These are phyloP conservation scores for Escovopsis weberi DNA, from an alignment of 2,329 filamentous ascomycete genomes.

Conservation along the genomic window DNA sequence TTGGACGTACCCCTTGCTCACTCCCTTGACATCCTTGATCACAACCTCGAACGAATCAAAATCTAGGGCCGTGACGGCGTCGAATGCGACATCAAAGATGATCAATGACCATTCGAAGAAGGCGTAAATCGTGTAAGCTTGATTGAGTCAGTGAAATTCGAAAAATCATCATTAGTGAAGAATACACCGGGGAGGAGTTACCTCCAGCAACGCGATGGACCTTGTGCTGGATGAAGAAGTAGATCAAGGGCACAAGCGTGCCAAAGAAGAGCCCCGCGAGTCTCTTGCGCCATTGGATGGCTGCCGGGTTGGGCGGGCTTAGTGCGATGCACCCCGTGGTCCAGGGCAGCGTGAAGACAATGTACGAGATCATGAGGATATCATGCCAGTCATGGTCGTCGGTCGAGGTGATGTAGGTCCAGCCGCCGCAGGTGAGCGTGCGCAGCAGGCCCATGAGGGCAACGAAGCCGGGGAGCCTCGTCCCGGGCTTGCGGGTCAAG, in stretches of 20 bases:
- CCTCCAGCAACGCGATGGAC: slow-evolving; percentile 87
- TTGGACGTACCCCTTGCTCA: slow-evolving; percentile 96
- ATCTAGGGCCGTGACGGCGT: slow-evolving; percentile 85
- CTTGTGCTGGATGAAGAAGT: slow-evolving; percentile 98
- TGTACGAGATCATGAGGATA: slow-evolving; percentile 97
- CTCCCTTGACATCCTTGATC: slow-evolving; percentile 75
- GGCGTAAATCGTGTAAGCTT: slow-evolving; percentile 92
- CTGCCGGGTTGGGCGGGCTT: slow-evolving; percentile 68
- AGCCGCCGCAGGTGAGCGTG: slow-evolving; percentile 88
- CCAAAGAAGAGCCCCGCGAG: slow-evolving; percentile 77
- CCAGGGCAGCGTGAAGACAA: slow-evolving; percentile 90
- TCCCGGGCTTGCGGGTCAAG: slow-evolving; percentile 62
- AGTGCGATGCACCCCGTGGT: slow-evolving; percentile 79
- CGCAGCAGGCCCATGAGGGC: slow-evolving; percentile 69
- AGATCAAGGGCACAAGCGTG: slow-evolving; percentile 77
- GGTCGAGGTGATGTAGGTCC: slow-evolving; percentile 97
- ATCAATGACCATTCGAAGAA: slow-evolving; percentile 98
- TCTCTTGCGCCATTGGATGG: slow-evolving; percentile 80
- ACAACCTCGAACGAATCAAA: slow-evolving; percentile 80
- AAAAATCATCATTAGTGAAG: not conserved
- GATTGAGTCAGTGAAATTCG: slow-evolving; percentile 6
- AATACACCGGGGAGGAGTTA: slow-evolving; percentile 30
- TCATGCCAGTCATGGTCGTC: slow-evolving; percentile 99
- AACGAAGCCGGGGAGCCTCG: slow-evolving; percentile 66
- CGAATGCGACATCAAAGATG: slow-evolving; percentile 89